Evolutionary conservation across 306 rosid genomes (phyloP), one percentile per base, ranked within the genome.

Genomic region (Rosa multiflora): DNA sequence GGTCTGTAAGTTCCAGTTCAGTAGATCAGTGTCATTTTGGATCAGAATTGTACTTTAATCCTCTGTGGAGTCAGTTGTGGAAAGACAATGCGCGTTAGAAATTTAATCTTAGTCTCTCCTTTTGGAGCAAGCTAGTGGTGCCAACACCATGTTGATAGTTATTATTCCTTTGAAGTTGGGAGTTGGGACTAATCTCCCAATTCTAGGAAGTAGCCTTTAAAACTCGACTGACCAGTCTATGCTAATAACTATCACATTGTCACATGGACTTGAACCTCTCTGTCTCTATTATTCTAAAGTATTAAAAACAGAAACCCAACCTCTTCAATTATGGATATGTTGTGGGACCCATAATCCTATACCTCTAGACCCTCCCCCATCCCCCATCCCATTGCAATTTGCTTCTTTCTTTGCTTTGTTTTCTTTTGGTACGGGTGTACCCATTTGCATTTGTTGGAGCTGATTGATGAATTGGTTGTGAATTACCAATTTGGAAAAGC

Each of bases 391-490:
- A 23, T 44, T 23, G 78, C 17, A 35, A 7, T 18, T 39, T 9
- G 48, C 72, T 67, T 67, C 42, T 64, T 32, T 32, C 20, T n/a
- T 42, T 39, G 2, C 15, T 43, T 68, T 40, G 14, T 68, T 11
- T 67, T 67, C 42, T 8, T 11, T 13, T 67, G 5, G 14, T 35
- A 37, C 14, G 49, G 23, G 5, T 18, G 72, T 40, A 35, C 29
- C 72, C 29, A 39, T 69, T 47, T 69, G 71, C 71, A 18, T 67
- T 6, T 67, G 71, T 20, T 43, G 73, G 52, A 69, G 51, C 52
- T 13, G 55, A 11, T 11, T 42, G 14, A 75, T 75, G 56, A 59
- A 75, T 44, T 29, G 17, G 72, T 43, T 48, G 35, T 62, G 32
- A 32, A 75, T 3, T 23, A 26, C 51, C 29, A 75, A 44, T 44